Percentiles rank a stretch among this genome's conserved stretches.
phyloP scores from a whole-genome alignment of 179 eudicot genomes.

The Beta macrorhiza region DNA sequence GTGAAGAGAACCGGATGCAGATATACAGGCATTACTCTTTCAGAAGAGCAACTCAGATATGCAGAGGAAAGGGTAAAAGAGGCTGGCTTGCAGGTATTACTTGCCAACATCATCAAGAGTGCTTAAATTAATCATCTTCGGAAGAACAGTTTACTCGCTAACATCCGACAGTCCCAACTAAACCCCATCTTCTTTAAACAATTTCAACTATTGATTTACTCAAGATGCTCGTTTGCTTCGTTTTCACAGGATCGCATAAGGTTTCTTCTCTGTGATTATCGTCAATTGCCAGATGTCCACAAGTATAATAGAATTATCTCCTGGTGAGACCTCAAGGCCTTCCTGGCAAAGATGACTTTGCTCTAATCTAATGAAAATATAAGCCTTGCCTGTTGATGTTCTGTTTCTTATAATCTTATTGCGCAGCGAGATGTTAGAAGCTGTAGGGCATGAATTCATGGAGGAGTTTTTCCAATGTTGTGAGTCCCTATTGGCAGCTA shows the following conservation, averaged over 20 bases:
- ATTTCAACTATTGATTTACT: no score
- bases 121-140: no score
- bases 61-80: conserved; percentile 81
- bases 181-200: no score
- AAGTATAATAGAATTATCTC: conserved; percentile 89
- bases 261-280: conserved; percentile 80
- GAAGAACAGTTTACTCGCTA: no score
- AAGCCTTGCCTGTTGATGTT: background rate
- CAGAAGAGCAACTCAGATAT: conserved; percentile 72
- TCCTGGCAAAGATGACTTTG: background rate
- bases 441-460: conserved; percentile 85
- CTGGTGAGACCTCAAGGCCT: conserved; percentile 49
- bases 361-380: background rate
- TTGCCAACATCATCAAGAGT: no score
- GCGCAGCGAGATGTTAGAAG: conserved; percentile 90
- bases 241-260: conserved; percentile 60
- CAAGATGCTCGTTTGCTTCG: background rate
- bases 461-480: conserved; percentile 66
- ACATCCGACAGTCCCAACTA: no score
- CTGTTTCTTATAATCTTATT: background rate
- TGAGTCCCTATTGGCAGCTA: conserved; percentile 64
- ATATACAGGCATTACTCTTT: conserved; percentile 94
- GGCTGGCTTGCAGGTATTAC: conserved; percentile 36
- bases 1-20: conserved; percentile 85
- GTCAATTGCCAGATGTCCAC: conserved; percentile 51